Evolutionary conservation across 768 basidiomycete genomes (phyloP).

Genomic region (Termitomyces eurrhizus): DNA sequence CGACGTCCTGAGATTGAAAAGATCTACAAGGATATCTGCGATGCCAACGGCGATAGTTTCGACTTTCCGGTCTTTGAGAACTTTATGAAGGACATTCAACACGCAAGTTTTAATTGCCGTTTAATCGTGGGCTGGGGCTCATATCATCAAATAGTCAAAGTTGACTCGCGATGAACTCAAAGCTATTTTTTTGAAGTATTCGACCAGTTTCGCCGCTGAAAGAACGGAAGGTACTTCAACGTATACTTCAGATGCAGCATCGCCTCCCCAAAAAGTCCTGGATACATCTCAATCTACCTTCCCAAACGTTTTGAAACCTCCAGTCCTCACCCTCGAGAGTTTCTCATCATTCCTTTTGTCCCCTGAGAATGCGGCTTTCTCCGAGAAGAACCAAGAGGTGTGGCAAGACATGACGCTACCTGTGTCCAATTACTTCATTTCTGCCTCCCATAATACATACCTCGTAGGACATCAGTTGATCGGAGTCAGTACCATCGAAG

Average conservation of each 20-base stretch:
- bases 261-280: neutral
- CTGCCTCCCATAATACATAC: conserved; percentile 91
- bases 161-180: conserved; percentile 6
- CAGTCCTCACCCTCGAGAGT: conserved; percentile 48
- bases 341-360: conserved; percentile 83
- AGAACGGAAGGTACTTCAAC: conserved; percentile 14
- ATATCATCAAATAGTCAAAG: neutral
- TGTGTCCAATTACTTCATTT: conserved; percentile 83
- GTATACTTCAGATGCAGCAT: conserved; percentile 4
- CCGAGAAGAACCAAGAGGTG: conserved; percentile 37
- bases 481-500: conserved; percentile 86
- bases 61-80: conserved; percentile 39
- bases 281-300: neutral
- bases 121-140: neutral
- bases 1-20: conserved; percentile 77
- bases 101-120: conserved; percentile 23
- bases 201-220: conserved; percentile 4
- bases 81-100: conserved; percentile 43
- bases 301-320: neutral
- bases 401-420: conserved; percentile 89
- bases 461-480: conserved; percentile 83
- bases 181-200: conserved; percentile 12
- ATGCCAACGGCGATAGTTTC: conserved; percentile 29
- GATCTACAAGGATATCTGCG: conserved; percentile 45
- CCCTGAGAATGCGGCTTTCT: conserved; percentile 60